phyloP scores from a whole-genome alignment of 768 basidiomycete genomes.

The Trametes gibbosa region DNA sequence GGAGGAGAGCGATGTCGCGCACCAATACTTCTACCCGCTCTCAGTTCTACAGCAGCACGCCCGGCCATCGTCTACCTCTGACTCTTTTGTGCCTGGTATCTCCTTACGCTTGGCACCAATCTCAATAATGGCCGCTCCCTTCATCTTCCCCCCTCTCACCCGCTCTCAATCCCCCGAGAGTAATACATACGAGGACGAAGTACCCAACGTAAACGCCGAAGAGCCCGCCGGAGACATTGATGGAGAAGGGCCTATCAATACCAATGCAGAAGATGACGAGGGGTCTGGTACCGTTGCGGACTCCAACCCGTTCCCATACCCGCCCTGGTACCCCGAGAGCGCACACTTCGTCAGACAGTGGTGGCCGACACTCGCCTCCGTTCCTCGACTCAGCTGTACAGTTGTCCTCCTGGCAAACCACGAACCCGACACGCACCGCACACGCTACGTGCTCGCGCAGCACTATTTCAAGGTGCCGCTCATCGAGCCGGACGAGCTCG shows the following conservation, averaged over 20 bases:
- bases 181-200: not conserved
- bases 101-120: conserved; percentile 23
- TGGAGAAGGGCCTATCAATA: not conserved
- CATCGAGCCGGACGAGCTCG: conserved; percentile 17
- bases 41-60: conserved; percentile 32
- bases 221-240: not conserved
- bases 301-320: conserved; percentile 63
- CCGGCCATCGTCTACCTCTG: conserved; percentile 18
- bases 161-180: conserved; percentile 1
- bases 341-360: conserved; percentile 79
- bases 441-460: conserved; percentile 65
- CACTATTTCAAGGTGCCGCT: conserved; percentile 76
- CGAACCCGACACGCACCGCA: conserved; percentile 56
- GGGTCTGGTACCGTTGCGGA: conserved; percentile 14
- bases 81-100: conserved; percentile 23
- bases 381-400: conserved; percentile 69
- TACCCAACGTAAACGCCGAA: not conserved
- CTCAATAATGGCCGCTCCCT: conserved; percentile 21
- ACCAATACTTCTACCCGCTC: conserved; percentile 68
- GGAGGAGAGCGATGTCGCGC: conserved; percentile 63
- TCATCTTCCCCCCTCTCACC: conserved; percentile 23
- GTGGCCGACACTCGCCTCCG: conserved; percentile 68
- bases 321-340: conserved; percentile 68
- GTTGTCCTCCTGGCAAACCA: conserved; percentile 66
- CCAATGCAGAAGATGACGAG: not conserved